Evolutionary conservation across 2,329 filamentous ascomycete species (phyloP).

Genomic region (Neoscytalidium dimidiatum): DNA sequence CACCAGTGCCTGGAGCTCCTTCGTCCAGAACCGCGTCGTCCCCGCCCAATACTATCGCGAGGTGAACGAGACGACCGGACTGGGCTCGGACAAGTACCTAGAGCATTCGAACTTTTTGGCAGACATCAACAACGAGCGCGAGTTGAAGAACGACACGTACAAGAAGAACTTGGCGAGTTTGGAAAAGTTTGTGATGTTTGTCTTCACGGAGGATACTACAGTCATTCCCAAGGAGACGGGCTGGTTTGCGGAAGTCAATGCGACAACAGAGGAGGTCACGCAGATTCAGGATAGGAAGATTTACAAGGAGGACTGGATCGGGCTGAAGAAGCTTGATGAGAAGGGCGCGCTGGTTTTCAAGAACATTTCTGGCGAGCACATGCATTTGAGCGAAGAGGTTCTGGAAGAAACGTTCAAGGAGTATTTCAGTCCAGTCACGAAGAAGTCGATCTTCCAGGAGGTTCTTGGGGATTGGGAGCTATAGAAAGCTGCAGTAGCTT

Average conservation of each 20-base stretch:
- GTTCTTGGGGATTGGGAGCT: conserved; percentile 17
- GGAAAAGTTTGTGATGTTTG: conserved; percentile 81
- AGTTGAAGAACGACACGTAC: conserved; percentile 72
- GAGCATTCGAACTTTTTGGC: conserved; percentile 84
- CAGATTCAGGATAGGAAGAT: conserved; percentile 68
- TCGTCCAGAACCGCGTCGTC: conserved; percentile 78
- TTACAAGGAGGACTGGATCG: conserved; percentile 93
- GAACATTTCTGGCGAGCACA: conserved; percentile 75
- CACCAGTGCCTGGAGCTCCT: conserved; percentile 75
- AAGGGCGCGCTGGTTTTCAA: conserved; percentile 78
- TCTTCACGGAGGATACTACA: conserved; percentile 84
- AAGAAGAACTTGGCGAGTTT: conserved; percentile 68
- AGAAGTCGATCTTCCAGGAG: conserved; percentile 6
- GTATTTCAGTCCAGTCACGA: conserved; percentile 58
- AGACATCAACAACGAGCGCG: conserved; percentile 93
- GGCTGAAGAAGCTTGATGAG: conserved; percentile 75
- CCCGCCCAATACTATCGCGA: conserved; percentile 95
- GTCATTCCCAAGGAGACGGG: conserved; percentile 87
- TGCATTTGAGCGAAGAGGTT: conserved; percentile 70
- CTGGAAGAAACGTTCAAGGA: conserved; percentile 66
- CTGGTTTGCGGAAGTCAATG: conserved; percentile 88
- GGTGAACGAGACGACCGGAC: conserved; percentile 58
- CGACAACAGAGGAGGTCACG: conserved; percentile 61
- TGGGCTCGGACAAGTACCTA: conserved; percentile 65
- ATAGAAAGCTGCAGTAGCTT: background rate